phyloP scores from a whole-genome alignment of 2,329 filamentous ascomycete genomes.

The Decorospora gaudefroyi region DNA sequence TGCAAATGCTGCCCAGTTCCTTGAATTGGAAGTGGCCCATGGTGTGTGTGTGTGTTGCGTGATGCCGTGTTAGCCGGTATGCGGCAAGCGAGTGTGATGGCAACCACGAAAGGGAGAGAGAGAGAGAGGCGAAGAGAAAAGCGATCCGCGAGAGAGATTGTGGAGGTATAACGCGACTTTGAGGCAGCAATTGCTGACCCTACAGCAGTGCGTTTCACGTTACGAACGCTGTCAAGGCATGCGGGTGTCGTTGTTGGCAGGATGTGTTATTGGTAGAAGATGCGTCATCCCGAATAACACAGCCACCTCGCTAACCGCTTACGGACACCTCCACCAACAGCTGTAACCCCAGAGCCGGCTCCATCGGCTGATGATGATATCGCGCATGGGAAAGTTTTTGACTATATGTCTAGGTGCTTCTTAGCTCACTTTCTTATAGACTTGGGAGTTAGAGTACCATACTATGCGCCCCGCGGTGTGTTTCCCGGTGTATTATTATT shows the following conservation, averaged over 20 bases:
- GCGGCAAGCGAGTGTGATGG: slow-evolving; percentile 7
- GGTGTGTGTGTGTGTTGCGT: neutral
- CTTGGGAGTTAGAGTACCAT: too few species aligned
- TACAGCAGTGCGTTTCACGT: slow-evolving; percentile 13
- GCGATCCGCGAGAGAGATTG: neutral
- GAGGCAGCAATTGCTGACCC: slow-evolving; percentile 1
- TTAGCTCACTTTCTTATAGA: too few species aligned
- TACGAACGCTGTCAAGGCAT: slow-evolving; percentile 13
- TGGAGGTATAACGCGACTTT: neutral
- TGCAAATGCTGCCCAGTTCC: slow-evolving; percentile 16
- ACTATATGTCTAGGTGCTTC: too few species aligned
- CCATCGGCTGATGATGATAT: too few species aligned
- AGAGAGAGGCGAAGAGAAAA: neutral
- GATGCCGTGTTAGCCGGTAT: slow-evolving; percentile 5
- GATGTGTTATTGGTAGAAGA: slow-evolving; percentile 9
- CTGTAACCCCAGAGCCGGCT: too few species aligned
- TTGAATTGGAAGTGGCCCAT: slow-evolving; percentile 18
- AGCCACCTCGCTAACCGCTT: slow-evolving; percentile 17
- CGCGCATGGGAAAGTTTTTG: too few species aligned
- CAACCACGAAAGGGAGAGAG: slow-evolving; percentile 4
- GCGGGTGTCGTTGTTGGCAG: slow-evolving; percentile 5
- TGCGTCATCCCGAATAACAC: slow-evolving; percentile 15
- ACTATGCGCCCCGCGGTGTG: too few species aligned
- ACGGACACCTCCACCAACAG: neutral
- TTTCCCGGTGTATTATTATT: too few species aligned